A percentile compares a stretch with the other conserved stretches of the same genome.
phyloP scores from a whole-genome alignment of 768 basidiomycete species.

The Tylopilus balloui region DNA sequence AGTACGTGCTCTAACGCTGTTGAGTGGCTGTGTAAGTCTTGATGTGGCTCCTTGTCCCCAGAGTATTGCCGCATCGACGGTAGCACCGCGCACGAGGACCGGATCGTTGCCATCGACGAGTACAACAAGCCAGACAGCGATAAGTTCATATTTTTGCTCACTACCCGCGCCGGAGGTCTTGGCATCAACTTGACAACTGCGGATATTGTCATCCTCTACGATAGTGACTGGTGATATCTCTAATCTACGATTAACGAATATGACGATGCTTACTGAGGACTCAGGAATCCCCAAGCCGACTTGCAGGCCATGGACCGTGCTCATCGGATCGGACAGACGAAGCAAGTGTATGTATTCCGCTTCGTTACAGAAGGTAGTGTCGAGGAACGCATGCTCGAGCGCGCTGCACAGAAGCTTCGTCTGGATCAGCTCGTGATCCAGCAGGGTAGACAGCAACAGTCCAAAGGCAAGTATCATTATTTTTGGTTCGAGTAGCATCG shows the following conservation, averaged over 20 bases:
- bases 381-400: constrained; percentile 87
- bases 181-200: constrained; percentile 96
- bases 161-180: constrained; percentile 93
- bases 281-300: constrained; percentile 97
- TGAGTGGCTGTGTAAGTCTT: neutral
- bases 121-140: constrained; percentile 94
- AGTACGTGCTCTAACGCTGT: constrained; percentile 46
- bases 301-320: constrained; percentile 98
- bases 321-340: constrained; percentile 93
- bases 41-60: constrained; percentile 27
- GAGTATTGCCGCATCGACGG: constrained; percentile 98
- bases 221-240: constrained; percentile 83
- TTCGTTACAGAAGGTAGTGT: constrained; percentile 84
- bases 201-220: constrained; percentile 92
- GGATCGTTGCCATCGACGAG: constrained; percentile 93
- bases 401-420: constrained; percentile 89
- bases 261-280: constrained; percentile 1
- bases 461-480: constrained; percentile 55
- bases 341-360: constrained; percentile 85
- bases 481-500: neutral
- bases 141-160: constrained; percentile 94
- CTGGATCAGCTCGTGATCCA: constrained; percentile 97
- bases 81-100: constrained; percentile 93
- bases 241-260: neutral
- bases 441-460: constrained; percentile 80